Base-by-base conservation (phyloP, 2,329 filamentous ascomycete species). In the Alternaria alternata region DNA sequence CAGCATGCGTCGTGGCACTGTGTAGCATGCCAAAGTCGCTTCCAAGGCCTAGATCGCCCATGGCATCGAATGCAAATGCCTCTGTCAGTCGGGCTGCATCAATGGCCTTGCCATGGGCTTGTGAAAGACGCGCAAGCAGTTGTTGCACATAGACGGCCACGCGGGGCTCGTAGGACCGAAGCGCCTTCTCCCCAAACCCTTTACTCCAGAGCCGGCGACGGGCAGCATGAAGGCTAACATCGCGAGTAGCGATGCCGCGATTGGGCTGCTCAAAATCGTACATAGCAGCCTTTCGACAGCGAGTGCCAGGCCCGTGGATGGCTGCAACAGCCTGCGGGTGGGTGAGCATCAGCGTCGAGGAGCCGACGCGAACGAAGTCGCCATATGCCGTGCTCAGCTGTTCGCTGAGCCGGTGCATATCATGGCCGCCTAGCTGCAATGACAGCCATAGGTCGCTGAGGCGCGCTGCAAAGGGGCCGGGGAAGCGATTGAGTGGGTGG, bases 121-220 rank as follows among this genome's bases (percentile, higher is more conserved):
- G 22, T 14, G 24, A 14, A 7, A 47, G 26, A 3, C 43, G 43
- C n/a, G 22, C 43, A 30, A 47, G 43, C 22, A 47, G 43, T n/a
- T 28, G 22, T 7, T 47, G 43, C 24, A 47, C 43, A 30, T 47
- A 47, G 24, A n/a, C 43, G 16, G 43, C 43, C 12, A 47, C 43
- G 26, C 59, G 59, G 9, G 54, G 38, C 30, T 62, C 47, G 28
- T 62, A 62, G 20, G 22, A 73, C 4, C 72, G 67, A 22, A 83
- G 51, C 4, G 77, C 75, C 34, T 72, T 76, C 36, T 82, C 80
- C 0, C 79, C 80, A 59, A 83, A 82, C 0, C 75, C 78, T 57
- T 78, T 74, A 0, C 76, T 67, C 8, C 82, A 56, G 1, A 76
- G 48, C 1, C 76, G 73, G 3, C 80, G 73, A n/a, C 52, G 38